Evolutionary conservation across 179 eudicot species (phyloP).

Genomic region (Patellifolia procumbens): DNA sequence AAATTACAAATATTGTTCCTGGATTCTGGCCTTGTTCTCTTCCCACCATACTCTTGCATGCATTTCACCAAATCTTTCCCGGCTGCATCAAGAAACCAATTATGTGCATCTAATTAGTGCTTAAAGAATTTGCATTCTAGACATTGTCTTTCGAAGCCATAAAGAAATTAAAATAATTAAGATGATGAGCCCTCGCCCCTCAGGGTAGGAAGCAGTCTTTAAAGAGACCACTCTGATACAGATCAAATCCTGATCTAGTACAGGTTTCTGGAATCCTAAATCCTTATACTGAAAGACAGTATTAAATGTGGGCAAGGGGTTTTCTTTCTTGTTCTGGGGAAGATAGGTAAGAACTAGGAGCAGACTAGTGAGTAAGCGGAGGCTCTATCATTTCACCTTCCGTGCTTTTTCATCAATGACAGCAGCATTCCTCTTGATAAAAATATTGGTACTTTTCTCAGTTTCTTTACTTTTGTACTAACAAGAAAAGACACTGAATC

Average conservation of each 20-base stretch:
- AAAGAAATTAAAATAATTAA: no score
- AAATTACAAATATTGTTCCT: slow-evolving; percentile 48
- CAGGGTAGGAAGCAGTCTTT: no score
- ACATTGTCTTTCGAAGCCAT: background rate
- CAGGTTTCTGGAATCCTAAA: no score
- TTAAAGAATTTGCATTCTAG: background rate
- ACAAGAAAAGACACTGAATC: background rate
- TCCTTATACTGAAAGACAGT: no score
- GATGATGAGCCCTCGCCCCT: no score
- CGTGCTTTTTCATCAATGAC: background rate
- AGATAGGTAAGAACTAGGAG: no score
- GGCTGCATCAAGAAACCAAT: slow-evolving; percentile 39
- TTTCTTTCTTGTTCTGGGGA: no score
- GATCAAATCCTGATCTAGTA: no score
- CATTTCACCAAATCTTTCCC: slow-evolving; percentile 52
- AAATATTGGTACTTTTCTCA: background rate
- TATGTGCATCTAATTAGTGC: slow-evolving; percentile 3
- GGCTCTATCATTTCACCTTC: background rate
- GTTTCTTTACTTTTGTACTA: background rate
- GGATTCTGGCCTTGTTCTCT: slow-evolving; percentile 59
- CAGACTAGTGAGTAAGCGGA: background rate
- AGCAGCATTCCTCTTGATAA: background rate
- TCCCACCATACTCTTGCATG: slow-evolving; percentile 65
- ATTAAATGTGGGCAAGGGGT: no score
- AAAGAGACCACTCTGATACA: no score